phyloP scores from a whole-genome alignment of 1,284 basidiomycete genomes.

The Porodaedalea pini region DNA sequence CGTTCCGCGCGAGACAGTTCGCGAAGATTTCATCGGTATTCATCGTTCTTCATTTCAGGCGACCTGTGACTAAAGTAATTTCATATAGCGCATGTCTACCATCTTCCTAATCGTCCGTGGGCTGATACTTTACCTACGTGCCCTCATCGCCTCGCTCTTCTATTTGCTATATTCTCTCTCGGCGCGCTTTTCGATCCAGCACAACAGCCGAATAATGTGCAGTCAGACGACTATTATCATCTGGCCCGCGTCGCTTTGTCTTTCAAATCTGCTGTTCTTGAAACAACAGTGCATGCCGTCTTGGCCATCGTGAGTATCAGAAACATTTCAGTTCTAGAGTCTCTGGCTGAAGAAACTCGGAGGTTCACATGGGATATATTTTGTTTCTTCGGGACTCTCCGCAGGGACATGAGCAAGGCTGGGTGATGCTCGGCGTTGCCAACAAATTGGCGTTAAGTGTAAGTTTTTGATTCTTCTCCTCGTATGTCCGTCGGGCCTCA shows the following conservation, averaged over 20 bases:
- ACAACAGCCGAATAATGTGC: conserved; percentile 40
- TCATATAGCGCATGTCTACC: conserved; percentile 31
- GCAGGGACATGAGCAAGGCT: conserved; percentile 42
- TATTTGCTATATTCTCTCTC: conserved; percentile 54
- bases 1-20: conserved; percentile 11
- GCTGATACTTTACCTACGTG: conserved; percentile 13
- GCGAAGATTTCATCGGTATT: conserved; percentile 18
- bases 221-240: conserved; percentile 57
- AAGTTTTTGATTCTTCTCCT: conserved; percentile 24
- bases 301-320: conserved; percentile 45
- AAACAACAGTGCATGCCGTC: conserved; percentile 50
- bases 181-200: conserved; percentile 48
- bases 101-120: conserved; percentile 18
- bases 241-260: conserved; percentile 50
- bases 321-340: not conserved
- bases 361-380: conserved; percentile 58
- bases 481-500: not conserved
- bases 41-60: not conserved
- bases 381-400: conserved; percentile 52
- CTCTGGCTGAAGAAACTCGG: not conserved
- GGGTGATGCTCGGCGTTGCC: conserved; percentile 57
- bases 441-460: conserved; percentile 57
- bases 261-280: conserved; percentile 41
- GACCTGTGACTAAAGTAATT: conserved; percentile 30
- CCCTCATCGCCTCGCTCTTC: conserved; percentile 47